A percentile compares a stretch with the other conserved stretches of the same genome.
These are phyloP conservation scores for Penstemon barbatus DNA, from an alignment of 257 asterid species.

Conservation along the genomic window DNA sequence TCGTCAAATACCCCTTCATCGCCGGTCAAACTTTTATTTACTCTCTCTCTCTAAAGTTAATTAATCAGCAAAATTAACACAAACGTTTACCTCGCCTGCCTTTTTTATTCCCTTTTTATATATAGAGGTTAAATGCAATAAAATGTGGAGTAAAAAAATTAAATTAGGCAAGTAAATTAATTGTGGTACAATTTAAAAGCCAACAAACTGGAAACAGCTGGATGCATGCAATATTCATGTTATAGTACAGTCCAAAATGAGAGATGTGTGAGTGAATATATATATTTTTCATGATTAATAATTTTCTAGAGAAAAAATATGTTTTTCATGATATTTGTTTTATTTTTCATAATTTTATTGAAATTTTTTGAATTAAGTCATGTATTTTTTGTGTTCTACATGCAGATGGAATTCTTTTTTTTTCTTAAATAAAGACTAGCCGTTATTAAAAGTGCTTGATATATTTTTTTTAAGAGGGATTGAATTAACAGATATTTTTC, in stretches of 20 bases:
- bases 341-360: too few species aligned
- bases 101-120: neutral
- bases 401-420: too few species aligned
- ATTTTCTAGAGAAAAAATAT: too few species aligned
- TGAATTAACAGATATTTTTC: too few species aligned
- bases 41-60: neutral
- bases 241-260: constrained; percentile 27
- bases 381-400: too few species aligned
- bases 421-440: too few species aligned
- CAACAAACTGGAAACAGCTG: neutral
- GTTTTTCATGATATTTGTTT: too few species aligned
- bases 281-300: constrained; percentile 28
- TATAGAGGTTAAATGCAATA: neutral
- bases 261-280: constrained; percentile 4
- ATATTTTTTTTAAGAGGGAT: too few species aligned
- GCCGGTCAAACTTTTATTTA: neutral
- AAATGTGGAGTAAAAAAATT: constrained; percentile 10
- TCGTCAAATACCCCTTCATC: constrained; percentile 20
- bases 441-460: too few species aligned
- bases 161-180: constrained; percentile 13
- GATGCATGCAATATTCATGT: constrained; percentile 18
- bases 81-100: neutral
- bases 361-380: too few species aligned
- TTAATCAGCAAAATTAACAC: neutral
- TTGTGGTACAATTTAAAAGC: constrained; percentile 6